Conservation (phyloP, 164 flowering plant genomes). For the Paratinospora sagittata region DNA sequence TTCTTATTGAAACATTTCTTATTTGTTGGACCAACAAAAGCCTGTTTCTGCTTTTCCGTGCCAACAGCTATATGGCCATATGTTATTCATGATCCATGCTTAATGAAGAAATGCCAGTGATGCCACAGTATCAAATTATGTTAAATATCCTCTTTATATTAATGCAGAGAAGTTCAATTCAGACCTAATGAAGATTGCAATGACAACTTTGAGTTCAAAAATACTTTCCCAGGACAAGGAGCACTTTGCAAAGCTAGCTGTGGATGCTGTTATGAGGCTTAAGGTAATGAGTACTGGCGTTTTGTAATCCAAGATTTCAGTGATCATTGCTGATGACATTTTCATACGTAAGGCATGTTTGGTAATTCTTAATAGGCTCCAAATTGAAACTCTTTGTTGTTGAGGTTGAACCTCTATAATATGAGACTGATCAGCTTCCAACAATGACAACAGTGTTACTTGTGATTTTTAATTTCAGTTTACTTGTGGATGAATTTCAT, state of each 20-base stretch:
- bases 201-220: constrained; percentile 95
- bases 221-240: constrained; percentile 95
- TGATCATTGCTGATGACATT: neutral
- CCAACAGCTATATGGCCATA: neutral
- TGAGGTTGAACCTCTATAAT: too few relatives aligned
- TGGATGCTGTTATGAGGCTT: constrained; percentile 94
- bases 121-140: too few relatives aligned
- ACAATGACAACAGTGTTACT: too few relatives aligned
- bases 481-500: too few relatives aligned
- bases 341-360: neutral
- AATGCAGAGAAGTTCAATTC: constrained; percentile 70
- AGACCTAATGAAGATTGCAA: constrained; percentile 94
- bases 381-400: too few relatives aligned
- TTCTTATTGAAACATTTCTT: neutral
- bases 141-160: neutral
- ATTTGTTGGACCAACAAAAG: neutral
- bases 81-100: neutral
- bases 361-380: neutral
- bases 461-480: too few relatives aligned
- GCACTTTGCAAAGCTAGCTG: constrained; percentile 93
- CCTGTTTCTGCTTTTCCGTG: neutral
- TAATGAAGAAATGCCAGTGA: neutral
- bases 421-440: too few relatives aligned
- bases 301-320: constrained; percentile 1
- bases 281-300: constrained; percentile 44